Evolutionary conservation across 306 rosid species (phyloP).

Genomic region (Trichosanthes cucumerina): DNA sequence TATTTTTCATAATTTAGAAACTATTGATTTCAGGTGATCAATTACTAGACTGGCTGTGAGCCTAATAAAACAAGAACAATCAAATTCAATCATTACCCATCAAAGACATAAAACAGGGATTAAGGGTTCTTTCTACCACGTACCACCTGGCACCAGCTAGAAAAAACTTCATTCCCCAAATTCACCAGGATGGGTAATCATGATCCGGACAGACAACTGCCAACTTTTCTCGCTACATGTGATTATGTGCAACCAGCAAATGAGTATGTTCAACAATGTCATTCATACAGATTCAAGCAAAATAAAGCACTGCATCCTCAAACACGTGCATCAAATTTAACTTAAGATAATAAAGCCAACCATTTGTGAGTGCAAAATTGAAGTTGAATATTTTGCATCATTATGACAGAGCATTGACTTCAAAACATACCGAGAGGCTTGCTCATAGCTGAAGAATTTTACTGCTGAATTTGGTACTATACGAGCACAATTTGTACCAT

Average conservation of each 20-base stretch:
- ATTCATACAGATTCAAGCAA: not conserved
- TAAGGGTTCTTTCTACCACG: not conserved
- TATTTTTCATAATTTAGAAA: not conserved
- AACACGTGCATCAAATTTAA: not conserved
- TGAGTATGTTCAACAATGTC: not conserved
- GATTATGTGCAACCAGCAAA: not conserved
- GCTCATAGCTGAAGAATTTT: constrained; percentile 97
- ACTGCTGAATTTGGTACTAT: constrained; percentile 96
- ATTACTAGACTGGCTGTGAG: not conserved
- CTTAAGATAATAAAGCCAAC: not conserved
- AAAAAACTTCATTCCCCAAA: not conserved
- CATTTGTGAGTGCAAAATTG: not conserved
- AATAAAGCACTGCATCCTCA: not conserved
- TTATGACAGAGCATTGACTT: not conserved
- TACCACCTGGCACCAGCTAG: not conserved
- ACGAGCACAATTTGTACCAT: constrained; percentile 95
- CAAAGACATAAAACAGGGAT: not conserved
- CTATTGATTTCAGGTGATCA: not conserved
- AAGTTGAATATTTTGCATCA: not conserved
- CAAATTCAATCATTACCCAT: not conserved
- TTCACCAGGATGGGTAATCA: not conserved
- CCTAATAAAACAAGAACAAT: not conserved
- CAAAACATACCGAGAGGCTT: constrained; percentile 77
- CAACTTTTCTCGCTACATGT: not conserved
- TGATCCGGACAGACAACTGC: not conserved